A percentile compares a stretch with the other conserved stretches of the same genome.
phyloP scores from a whole-genome alignment of 176 grass and related monocot genomes.

The Leersia perrieri region DNA sequence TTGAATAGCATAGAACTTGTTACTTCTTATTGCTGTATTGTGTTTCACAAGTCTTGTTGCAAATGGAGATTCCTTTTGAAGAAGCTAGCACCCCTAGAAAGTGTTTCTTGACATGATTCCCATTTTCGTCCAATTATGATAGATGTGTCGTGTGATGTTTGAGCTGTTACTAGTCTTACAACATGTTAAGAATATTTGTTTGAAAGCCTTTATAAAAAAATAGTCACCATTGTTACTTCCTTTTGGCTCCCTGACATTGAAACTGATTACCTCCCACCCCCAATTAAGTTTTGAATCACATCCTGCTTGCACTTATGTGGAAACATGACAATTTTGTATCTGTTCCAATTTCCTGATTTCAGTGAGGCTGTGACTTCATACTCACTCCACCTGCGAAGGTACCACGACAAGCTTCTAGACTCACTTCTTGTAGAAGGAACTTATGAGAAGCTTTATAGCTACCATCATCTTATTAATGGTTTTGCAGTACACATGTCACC shows the following conservation, averaged over 20 bases:
- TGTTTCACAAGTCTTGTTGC: not conserved
- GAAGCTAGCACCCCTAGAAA: not conserved
- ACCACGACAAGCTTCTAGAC: conserved; percentile 82
- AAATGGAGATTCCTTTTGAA: not conserved
- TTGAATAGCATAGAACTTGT: not conserved
- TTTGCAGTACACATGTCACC: conserved; percentile 92
- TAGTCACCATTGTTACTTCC: not conserved
- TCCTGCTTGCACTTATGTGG: not conserved
- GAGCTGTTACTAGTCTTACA: not conserved
- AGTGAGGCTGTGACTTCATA: conserved; percentile 89
- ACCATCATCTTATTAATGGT: conserved; percentile 95
- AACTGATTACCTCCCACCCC: not conserved
- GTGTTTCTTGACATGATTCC: not conserved
- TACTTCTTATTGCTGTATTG: not conserved
- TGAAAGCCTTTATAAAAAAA: not conserved
- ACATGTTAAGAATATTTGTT: not conserved
- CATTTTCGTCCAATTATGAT: not conserved
- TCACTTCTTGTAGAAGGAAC: conserved; percentile 86
- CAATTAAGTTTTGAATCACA: not conserved
- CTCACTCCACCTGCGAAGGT: conserved; percentile 70
- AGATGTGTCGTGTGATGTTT: not conserved
- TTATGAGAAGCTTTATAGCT: conserved; percentile 90
- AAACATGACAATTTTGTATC: not conserved
- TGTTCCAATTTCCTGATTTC: conserved; percentile 22
- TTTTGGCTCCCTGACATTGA: not conserved